Base-by-base conservation (phyloP, 169 alveolate species). In the Plasmodium blacklocki region DNA sequence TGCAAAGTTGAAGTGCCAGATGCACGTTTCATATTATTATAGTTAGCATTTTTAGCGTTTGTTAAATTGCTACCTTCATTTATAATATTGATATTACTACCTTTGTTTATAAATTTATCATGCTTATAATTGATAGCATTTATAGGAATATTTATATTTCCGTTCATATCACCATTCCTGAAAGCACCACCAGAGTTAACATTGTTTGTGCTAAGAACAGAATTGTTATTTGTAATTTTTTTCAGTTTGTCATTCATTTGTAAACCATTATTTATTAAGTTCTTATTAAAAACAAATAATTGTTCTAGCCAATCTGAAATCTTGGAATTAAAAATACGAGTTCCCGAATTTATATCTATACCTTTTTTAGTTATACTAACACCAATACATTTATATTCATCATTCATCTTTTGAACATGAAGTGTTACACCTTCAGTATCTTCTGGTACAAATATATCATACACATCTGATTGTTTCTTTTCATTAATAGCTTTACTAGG, bases 261-360 rank as follows among this genome's bases (percentile, higher is more conserved):
- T 9, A 19, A 18, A 23, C 56, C 62, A 66, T 43, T 67, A 45
- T n/a, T 52, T 43, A 73, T 8, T 66, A 88, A 78, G 3, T 66
- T 72, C 21, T 68, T 73, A 52, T 78, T 88, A 49, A 73, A 78
- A 60, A 73, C 45, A 60, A 73, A 68, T 5, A 88, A 74, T 19
- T 78, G 89, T n/a, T 78, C 87, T 68, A 88, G 15, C 90, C 89
- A 78, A 62, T 88, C 90, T 15, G 90, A 74, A 19, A 88, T 72
- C n/a, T 78, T 88, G 23, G 90, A 49, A 43, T 71, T 88, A 58
- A 88, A 78, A 45, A 78, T 88, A 29, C 75, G 52, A 7, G 88
- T 73, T 3, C 89, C 90, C 47, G 90, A 73, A 39, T 78, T 88
- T 23, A 73, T 78, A 29, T 78, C 90, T 32, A 72, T 73, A 11